phyloP scores from a whole-genome alignment of 164 flowering plant genomes.

The Dillenia suffruticosa region DNA sequence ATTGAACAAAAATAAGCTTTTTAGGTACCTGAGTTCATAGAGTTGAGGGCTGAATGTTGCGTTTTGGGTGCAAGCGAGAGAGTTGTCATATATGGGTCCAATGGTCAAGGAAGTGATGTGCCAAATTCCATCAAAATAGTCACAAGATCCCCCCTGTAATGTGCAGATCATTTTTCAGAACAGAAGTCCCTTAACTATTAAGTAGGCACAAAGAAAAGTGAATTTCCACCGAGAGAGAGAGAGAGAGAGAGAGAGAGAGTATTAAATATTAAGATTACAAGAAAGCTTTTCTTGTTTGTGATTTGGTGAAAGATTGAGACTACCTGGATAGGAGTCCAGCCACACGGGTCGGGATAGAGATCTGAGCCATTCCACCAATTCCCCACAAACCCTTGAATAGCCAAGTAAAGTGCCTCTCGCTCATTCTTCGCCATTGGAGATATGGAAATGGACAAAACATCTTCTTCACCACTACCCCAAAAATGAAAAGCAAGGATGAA shows the following conservation, averaged over 20 bases:
- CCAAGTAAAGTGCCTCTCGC: conserved; percentile 53
- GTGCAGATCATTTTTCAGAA: too few species aligned
- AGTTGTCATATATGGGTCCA: conserved; percentile 71
- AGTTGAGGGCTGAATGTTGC: conserved; percentile 44
- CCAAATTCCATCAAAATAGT: conserved; percentile 65
- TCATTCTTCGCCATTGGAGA: conserved; percentile 76
- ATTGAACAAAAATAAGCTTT: conserved; percentile 53
- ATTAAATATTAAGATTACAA: too few species aligned
- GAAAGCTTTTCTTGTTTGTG: too few species aligned
- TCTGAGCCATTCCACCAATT: conserved; percentile 84
- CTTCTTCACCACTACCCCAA: conserved; percentile 30
- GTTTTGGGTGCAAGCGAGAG: conserved; percentile 46
- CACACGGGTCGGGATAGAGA: conserved; percentile 96
- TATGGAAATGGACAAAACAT: conserved; percentile 4
- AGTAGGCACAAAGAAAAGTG: too few species aligned
- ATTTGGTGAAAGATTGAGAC: too few species aligned
- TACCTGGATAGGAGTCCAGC: conserved; percentile 95
- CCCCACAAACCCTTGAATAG: conserved; percentile 74
- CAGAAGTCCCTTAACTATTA: too few species aligned
- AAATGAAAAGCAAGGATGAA: conserved; percentile 19
- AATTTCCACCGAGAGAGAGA: too few species aligned
- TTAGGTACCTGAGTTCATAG: conserved; percentile 59
- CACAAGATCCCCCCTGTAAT: conserved; percentile 86
- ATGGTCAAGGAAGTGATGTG: conserved; percentile 62
- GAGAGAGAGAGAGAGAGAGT: too few species aligned